Percentiles rank a stretch among this genome's conserved stretches.
Conservation (phyloP, 495 filamentous ascomycete genomes). For the Pseudoneurospora amorphoporcata region DNA sequence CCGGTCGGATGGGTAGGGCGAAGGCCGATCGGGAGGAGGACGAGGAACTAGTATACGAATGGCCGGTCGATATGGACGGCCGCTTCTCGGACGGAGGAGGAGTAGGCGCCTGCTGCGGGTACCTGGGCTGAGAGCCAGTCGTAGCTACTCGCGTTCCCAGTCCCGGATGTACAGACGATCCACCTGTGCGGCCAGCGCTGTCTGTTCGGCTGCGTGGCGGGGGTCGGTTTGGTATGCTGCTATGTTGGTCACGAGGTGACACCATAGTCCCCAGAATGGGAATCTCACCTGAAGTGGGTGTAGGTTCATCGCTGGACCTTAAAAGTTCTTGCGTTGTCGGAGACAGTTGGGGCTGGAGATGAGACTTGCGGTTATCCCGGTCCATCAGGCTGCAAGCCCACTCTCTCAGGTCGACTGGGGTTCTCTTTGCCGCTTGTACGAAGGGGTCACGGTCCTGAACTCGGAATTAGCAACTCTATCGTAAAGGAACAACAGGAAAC, state of each 20-base stretch:
- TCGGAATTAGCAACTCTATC: slow-evolving; percentile 11
- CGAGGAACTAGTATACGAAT: not conserved
- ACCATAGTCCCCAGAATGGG: slow-evolving; percentile 45
- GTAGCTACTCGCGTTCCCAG: slow-evolving; percentile 37
- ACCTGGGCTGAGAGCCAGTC: slow-evolving; percentile 33
- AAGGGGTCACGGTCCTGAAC: slow-evolving; percentile 77
- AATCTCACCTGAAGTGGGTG: slow-evolving; percentile 58
- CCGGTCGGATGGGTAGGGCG: slow-evolving; percentile 39
- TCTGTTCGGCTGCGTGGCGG: slow-evolving; percentile 31
- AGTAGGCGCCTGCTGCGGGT: slow-evolving; percentile 14
- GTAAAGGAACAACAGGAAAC: not conserved
- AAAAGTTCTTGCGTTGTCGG: slow-evolving; percentile 48
- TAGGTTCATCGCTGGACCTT: slow-evolving; percentile 43
- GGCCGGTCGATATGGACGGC: not conserved
- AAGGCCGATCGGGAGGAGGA: slow-evolving; percentile 16
- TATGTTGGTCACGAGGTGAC: slow-evolving; percentile 29
- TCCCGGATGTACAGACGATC: slow-evolving; percentile 38
- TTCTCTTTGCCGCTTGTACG: slow-evolving; percentile 88
- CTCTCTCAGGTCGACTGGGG: slow-evolving; percentile 77
- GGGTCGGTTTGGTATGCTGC: slow-evolving; percentile 30
- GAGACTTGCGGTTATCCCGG: slow-evolving; percentile 81
- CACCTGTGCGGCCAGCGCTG: slow-evolving; percentile 33
- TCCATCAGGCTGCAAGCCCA: slow-evolving; percentile 92
- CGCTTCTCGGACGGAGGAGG: slow-evolving; percentile 13
- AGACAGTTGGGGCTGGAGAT: slow-evolving; percentile 60